Evolutionary conservation across 139 green algal genomes (phyloP), one percentile per base, ranked within the genome.

Genomic region (Ettlia oleoabundans): DNA sequence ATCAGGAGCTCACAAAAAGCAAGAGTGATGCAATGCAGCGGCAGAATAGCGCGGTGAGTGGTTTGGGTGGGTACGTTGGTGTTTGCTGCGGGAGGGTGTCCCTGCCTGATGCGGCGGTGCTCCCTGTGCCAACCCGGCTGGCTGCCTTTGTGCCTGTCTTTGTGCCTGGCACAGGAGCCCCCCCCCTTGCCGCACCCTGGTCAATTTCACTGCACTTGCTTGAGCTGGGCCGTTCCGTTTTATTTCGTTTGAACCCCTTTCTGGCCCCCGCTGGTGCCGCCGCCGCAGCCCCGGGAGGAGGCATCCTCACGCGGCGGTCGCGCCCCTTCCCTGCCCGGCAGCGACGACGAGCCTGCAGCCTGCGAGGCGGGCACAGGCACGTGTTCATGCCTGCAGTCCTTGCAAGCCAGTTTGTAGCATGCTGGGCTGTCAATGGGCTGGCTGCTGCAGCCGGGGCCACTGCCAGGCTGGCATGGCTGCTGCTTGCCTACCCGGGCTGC

Each of bases 291-390:
- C 30, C 40, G 52, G 6, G 53, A 80, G 24, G 53, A 80, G 35
- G 53, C 28, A 24, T 80, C 73, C 35, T 10, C 52, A 5, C 51
- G 73, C 9, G 73, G 73, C 35, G 52, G 73, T 13, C 73, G 55
- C 2, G 73, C 73, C 35, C 73, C 73, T 35, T 80, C 73, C 18
- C 73, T 80, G 24, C 40, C 62, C 9, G 58, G 76, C 58, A 82
- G 76, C 61, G 53, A 83, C 30, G 61, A 83, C 78, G 53, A 84
- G 78, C 55, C 64, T 37, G 77, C 67, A 28, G 58, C 73, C 7
- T 80, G 73, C 37, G 73, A 80, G 73, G 73, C 73, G 37, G 73
- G 73, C 24, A 53, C 53, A 30, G 73, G 73, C 68, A 52, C 7
- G 73, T n/a, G 24, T 21, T 24, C 1, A 18, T 53, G 66, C 33